These are phyloP conservation scores for Kondoa subrosea DNA, from an alignment of 768 basidiomycete genomes.

Conservation along the genomic window DNA sequence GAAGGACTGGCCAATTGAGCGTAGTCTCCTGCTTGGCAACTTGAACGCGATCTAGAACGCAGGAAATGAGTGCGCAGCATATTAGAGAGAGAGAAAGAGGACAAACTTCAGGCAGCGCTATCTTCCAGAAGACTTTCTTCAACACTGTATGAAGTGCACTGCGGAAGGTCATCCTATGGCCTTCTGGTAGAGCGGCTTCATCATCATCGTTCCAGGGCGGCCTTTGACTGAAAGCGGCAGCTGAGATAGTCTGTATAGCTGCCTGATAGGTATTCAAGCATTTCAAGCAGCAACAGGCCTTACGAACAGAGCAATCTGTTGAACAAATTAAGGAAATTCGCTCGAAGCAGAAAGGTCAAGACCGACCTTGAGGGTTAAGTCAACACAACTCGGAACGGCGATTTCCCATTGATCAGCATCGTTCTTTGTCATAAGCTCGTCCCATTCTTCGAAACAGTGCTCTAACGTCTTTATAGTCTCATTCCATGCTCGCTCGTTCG, in stretches of 20 bases:
- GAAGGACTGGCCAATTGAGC: slow-evolving; percentile 10
- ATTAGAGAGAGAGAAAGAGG: not conserved
- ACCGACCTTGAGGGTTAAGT: slow-evolving; percentile 20
- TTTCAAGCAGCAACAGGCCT: too few species aligned
- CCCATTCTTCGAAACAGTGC: slow-evolving; percentile 18
- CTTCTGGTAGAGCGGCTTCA: slow-evolving; percentile 6
- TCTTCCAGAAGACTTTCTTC: slow-evolving; percentile 16
- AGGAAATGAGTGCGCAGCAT: not conserved
- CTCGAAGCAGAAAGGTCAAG: not conserved
- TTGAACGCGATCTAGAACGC: slow-evolving; percentile 8
- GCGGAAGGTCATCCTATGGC: slow-evolving; percentile 6
- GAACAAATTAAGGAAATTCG: not conserved
- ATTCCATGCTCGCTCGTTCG: slow-evolving; percentile 21
- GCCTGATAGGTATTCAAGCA: not conserved
- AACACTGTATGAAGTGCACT: slow-evolving; percentile 13
- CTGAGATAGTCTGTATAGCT: not conserved
- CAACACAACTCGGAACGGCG: slow-evolving; percentile 10
- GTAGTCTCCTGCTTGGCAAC: slow-evolving; percentile 4
- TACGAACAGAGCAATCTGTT: slow-evolving; percentile 3
- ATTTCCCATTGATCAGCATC: slow-evolving; percentile 5
- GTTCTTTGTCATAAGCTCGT: not conserved
- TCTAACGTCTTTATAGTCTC: slow-evolving; percentile 16
- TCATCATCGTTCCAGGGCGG: slow-evolving; percentile 17
- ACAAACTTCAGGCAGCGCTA: slow-evolving; percentile 14
- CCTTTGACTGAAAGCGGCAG: slow-evolving; percentile 8